Evolutionary conservation across 805 yeast species (phyloP), one percentile per base, ranked within the genome.

Genomic region (Nakazawaea wyomingensis): DNA sequence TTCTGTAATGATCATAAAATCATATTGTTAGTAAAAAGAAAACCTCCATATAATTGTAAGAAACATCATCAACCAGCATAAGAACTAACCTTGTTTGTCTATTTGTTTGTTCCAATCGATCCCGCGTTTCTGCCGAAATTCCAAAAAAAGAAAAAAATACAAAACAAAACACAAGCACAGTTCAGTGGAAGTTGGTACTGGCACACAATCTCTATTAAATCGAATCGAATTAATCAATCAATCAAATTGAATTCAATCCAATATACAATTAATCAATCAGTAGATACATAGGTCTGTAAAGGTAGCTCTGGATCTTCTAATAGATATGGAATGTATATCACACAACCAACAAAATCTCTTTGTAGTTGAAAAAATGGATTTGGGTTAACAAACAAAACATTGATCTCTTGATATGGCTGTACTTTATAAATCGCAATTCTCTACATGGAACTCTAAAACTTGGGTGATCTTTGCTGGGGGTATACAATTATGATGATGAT

Each of bases 1-100:
- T 65, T 68, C 74, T 68, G 47, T 52, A 49, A 29, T 40, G 26
- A 39, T 28, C 10, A 10, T n/a, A 17, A 10, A 22, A 35, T 35
- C 30, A 35, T 39, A 50, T 57, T 43, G 67, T 62, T 63, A 62
- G 66, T 60, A 61, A 24, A 5, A n/a, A n/a, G n/a, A 5, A n/a
- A 28, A 8, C 16, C 7, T 13, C 13, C 14, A 14, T 28, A 28
- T 9, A 14, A 28, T 28, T 5, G 7, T 24, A 24, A 7, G 10
- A 24, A 6, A 24, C 27, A 24, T 24, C 27, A 24, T 24, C 27
- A 24, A 24, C 27, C 6, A 24, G 6, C 6, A 24, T 24, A 24
- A 10, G 6, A 24, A 24, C 10, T 24, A 10, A 24, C 9, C 10
- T 24, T 24, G 27, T 24, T 24, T 24, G 27, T 7, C 10, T 24